Evolutionary conservation across 2,329 filamentous ascomycete species (phyloP), one percentile per base, ranked within the genome.

Genomic region (Reticulascus tulasneorum): DNA sequence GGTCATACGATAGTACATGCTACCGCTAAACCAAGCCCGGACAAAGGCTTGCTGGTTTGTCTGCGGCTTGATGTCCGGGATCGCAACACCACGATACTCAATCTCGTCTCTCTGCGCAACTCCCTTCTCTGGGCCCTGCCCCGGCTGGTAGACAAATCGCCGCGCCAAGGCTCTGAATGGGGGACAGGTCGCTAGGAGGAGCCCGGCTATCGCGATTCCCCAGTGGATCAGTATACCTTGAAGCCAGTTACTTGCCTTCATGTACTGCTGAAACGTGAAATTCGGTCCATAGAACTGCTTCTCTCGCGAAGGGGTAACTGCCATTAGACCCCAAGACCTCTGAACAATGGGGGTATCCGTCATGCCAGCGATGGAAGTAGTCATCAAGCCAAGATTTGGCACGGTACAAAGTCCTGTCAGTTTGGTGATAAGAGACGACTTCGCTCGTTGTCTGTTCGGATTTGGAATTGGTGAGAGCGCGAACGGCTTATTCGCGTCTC

Each of bases 41-140:
- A 69, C 73, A 32, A 69, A 71, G 0, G 76, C 81, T 48, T 72
- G 66, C 59, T 77, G 65, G 11, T 53, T 53, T 5, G 29, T 50
- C 37, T 54, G 58, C 5, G 33, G 56, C n/a, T 70, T 63, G 4
- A 53, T 56, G 47, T 85, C 81, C 0, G 82, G 77, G n/a, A 64
- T 68, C 2, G 75, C 85, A 15, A 86, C 65, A 5, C 72, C 82
- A 10, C 76, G 71, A 51, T 78, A 84, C 53, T 82, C 77, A 19
- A 85, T 58, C 36, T 73, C 68, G 33, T 86, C 76, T 23, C 73
- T 73, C 47, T 66, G 71, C 29, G 71, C 66, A 17, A 67, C 59
- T 50, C 84, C 75, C 19, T 58, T 62, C 13, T 60, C 58, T 3
- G 70, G 64, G 2, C 79, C 79, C 30, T 77, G 56, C 9, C 79